phyloP scores from a whole-genome alignment of 345 rosid species.

The Clausena lansium region DNA sequence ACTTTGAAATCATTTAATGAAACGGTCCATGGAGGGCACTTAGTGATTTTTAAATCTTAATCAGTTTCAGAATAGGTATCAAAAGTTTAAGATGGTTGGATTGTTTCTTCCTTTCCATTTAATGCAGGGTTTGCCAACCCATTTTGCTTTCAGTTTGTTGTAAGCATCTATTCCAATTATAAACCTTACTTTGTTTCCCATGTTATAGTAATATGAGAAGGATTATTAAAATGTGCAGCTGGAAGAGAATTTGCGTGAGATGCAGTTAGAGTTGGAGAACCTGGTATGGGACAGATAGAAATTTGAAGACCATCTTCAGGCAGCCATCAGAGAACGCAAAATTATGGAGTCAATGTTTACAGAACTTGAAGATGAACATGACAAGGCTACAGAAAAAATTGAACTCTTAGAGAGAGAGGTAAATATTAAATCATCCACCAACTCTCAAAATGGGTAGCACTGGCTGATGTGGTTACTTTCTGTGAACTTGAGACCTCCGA shows the following conservation, averaged over 20 bases:
- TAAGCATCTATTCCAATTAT: background rate
- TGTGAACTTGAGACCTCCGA: background rate
- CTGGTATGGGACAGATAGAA: slow-evolving; percentile 55
- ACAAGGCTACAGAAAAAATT: slow-evolving; percentile 47
- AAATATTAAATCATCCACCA: slow-evolving; percentile 12
- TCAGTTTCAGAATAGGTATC: background rate
- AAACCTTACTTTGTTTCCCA: background rate
- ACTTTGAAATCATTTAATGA: background rate
- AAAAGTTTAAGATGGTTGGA: background rate
- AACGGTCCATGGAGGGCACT: background rate
- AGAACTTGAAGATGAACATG: slow-evolving; percentile 73
- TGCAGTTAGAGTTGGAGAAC: slow-evolving; percentile 55
- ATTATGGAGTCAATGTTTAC: slow-evolving; percentile 50
- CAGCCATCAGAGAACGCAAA: slow-evolving; percentile 47
- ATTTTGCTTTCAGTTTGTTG: background rate
- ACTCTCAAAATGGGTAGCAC: background rate
- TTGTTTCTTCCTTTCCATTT: background rate
- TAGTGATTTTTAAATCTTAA: background rate
- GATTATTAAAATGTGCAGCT: slow-evolving; percentile 47
- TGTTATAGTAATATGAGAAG: background rate
- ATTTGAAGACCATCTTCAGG: slow-evolving; percentile 48
- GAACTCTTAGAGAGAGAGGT: slow-evolving; percentile 66
- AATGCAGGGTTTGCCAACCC: background rate
- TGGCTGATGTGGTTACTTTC: background rate
- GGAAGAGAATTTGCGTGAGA: slow-evolving; percentile 46